Percentiles rank a stretch among this genome's conserved stretches.
Evolutionary conservation across 2,329 filamentous ascomycete species (phyloP).

Genomic region (Volutella citrinella): DNA sequence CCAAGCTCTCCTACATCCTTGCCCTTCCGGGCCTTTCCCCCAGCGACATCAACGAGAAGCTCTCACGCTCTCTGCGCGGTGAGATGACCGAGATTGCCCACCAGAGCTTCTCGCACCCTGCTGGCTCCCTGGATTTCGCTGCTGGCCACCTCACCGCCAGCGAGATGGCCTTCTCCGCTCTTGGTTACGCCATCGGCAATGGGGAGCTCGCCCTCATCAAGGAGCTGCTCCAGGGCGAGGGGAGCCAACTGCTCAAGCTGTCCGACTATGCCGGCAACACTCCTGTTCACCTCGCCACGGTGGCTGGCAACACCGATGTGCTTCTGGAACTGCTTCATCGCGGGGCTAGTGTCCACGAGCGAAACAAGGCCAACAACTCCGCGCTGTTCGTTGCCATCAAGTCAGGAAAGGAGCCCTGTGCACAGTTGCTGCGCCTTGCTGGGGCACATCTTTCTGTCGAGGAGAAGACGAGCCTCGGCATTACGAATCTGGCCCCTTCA

Average conservation of each 20-base stretch:
- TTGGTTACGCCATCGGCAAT: slow-evolving; percentile 76
- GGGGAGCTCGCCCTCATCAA: slow-evolving; percentile 64
- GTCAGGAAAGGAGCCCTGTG: slow-evolving; percentile 52
- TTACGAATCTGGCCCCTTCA: neutral
- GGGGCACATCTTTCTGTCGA: slow-evolving; percentile 55
- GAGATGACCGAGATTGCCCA: slow-evolving; percentile 77
- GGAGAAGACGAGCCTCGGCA: slow-evolving; percentile 30
- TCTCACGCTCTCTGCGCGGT: slow-evolving; percentile 74
- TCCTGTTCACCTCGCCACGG: slow-evolving; percentile 55
- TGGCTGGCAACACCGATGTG: slow-evolving; percentile 52
- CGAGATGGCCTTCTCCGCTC: slow-evolving; percentile 68
- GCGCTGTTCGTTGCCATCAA: slow-evolving; percentile 62
- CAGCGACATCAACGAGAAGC: slow-evolving; percentile 64
- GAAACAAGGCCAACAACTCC: slow-evolving; percentile 64
- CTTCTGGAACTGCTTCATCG: slow-evolving; percentile 56
- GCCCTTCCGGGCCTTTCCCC: slow-evolving; percentile 62
- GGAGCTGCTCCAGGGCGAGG: slow-evolving; percentile 65
- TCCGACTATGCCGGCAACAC: slow-evolving; percentile 83
- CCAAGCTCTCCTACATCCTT: slow-evolving; percentile 84
- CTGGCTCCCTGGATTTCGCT: slow-evolving; percentile 45
- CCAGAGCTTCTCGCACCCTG: slow-evolving; percentile 74
- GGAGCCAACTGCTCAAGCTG: slow-evolving; percentile 65
- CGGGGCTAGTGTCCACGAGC: slow-evolving; percentile 64
- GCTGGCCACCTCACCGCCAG: slow-evolving; percentile 41
- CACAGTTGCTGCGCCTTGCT: slow-evolving; percentile 52